Conservation (phyloP, 2,329 filamentous ascomycete species). For the Fusarium piperis region DNA sequence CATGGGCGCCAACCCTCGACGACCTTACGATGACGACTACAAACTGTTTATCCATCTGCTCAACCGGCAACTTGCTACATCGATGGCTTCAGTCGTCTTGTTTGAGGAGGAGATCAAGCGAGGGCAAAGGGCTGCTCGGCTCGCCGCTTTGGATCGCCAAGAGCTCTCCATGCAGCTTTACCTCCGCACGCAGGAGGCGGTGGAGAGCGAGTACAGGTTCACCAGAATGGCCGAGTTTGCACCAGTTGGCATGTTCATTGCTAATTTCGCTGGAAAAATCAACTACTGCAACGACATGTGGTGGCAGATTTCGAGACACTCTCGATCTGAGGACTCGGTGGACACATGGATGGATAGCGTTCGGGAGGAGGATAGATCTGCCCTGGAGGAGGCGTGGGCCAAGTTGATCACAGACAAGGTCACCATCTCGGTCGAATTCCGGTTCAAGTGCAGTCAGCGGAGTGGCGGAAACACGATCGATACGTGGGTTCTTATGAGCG, state of each 20-base stretch:
- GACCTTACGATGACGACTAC: slow-evolving; percentile 84
- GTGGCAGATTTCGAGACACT: slow-evolving; percentile 76
- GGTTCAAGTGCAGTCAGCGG: slow-evolving; percentile 76
- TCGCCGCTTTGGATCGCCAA: slow-evolving; percentile 80
- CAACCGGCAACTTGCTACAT: slow-evolving; percentile 79
- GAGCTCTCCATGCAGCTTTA: slow-evolving; percentile 80
- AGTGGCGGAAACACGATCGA: slow-evolving; percentile 69
- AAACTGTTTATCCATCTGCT: slow-evolving; percentile 79
- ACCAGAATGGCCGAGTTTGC: slow-evolving; percentile 87
- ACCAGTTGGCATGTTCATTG: slow-evolving; percentile 86
- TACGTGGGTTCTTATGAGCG: slow-evolving; percentile 82
- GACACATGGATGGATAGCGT: slow-evolving; percentile 79
- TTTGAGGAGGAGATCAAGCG: slow-evolving; percentile 85
- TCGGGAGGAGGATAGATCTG: slow-evolving; percentile 69
- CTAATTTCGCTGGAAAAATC: slow-evolving; percentile 75
- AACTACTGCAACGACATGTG: slow-evolving; percentile 86
- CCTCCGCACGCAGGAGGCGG: slow-evolving; percentile 68
- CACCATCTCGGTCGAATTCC: slow-evolving; percentile 76
- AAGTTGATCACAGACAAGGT: slow-evolving; percentile 68
- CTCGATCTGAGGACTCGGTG: slow-evolving; percentile 65
- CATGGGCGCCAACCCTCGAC: slow-evolving; percentile 79
- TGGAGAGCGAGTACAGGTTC: slow-evolving; percentile 79
- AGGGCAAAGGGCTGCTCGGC: slow-evolving; percentile 76
- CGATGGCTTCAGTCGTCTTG: slow-evolving; percentile 81
- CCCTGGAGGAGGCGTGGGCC: slow-evolving; percentile 69